Evolutionary conservation across 768 basidiomycete genomes (phyloP).

Genomic region (Favolaschia claudopus): DNA sequence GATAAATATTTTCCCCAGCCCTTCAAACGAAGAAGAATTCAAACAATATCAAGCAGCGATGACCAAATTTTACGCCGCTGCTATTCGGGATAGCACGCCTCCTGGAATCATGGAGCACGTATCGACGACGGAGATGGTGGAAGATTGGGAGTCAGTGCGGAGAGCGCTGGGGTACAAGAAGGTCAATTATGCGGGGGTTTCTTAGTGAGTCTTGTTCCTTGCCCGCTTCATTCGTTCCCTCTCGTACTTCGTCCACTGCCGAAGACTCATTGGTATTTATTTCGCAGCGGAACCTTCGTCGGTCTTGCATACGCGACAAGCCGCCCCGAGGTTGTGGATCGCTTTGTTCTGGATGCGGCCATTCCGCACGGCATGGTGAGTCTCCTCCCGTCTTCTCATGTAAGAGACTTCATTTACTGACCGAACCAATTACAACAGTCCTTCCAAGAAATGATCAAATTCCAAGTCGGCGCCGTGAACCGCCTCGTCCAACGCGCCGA

Average conservation of each 20-base stretch:
- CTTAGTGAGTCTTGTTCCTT: not conserved
- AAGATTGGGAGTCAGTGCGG: constrained; percentile 23
- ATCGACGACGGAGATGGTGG: constrained; percentile 14
- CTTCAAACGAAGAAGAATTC: constrained; percentile 12
- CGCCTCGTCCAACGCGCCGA: constrained; percentile 26
- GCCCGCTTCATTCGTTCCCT: not conserved
- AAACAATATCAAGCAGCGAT: constrained; percentile 19
- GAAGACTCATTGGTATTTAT: not conserved
- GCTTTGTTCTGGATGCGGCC: constrained; percentile 20
- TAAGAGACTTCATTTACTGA: not conserved
- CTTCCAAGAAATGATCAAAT: constrained; percentile 2
- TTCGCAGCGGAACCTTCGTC: constrained; percentile 16
- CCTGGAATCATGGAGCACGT: constrained; percentile 16
- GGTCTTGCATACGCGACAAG: constrained; percentile 15
- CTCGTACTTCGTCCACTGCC: not conserved
- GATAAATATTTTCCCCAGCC: too few relatives aligned
- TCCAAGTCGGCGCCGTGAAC: constrained; percentile 21
- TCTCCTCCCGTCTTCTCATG: not conserved
- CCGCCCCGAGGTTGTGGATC: constrained; percentile 18
- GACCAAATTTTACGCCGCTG: constrained; percentile 2
- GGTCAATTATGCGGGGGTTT: constrained; percentile 4
- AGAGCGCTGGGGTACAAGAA: constrained; percentile 21
- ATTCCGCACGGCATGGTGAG: constrained; percentile 13
- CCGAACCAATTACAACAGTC: not conserved
- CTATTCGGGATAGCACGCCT: constrained; percentile 6